These are phyloP conservation scores for Vanrija sp. DNA, from an alignment of 1,284 basidiomycete species.

Conservation along the genomic window DNA sequence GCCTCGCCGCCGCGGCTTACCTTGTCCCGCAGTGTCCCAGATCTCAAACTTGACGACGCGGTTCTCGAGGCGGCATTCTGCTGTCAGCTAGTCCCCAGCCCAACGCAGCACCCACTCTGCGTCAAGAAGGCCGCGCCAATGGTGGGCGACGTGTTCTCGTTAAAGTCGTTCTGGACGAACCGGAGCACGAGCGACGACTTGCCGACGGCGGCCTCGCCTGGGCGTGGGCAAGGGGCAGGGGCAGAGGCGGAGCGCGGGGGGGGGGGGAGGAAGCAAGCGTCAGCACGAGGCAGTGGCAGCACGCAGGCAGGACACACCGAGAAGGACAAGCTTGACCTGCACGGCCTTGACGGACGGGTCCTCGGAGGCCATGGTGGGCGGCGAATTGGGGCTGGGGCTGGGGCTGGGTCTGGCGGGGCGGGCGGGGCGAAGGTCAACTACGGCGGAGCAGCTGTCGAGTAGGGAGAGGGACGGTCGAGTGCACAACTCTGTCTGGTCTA, in stretches of 20 bases:
- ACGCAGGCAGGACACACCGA: constrained; percentile 57
- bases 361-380: constrained; percentile 32
- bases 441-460: too few relatives aligned
- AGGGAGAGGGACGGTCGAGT: too few relatives aligned
- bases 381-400: background rate
- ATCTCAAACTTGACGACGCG: constrained; percentile 52
- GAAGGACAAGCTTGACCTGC: constrained; percentile 82
- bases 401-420: background rate
- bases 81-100: background rate
- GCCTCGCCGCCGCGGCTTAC: background rate
- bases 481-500: too few relatives aligned
- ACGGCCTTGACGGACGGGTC: constrained; percentile 67
- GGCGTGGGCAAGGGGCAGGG: background rate
- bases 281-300: background rate
- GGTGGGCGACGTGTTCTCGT: constrained; percentile 63
- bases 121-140: constrained; percentile 84
- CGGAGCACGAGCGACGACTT: constrained; percentile 99
- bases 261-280: constrained; percentile 1
- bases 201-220: constrained; percentile 97
- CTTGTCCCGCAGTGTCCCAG: constrained; percentile 50
- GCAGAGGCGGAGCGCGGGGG: background rate
- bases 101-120: constrained; percentile 36
- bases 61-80: constrained; percentile 51
- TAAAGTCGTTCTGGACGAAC: constrained; percentile 63
- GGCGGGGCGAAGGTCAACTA: background rate